Evolutionary conservation across 106 monocot species (phyloP).

Genomic region (Allium cepa): DNA sequence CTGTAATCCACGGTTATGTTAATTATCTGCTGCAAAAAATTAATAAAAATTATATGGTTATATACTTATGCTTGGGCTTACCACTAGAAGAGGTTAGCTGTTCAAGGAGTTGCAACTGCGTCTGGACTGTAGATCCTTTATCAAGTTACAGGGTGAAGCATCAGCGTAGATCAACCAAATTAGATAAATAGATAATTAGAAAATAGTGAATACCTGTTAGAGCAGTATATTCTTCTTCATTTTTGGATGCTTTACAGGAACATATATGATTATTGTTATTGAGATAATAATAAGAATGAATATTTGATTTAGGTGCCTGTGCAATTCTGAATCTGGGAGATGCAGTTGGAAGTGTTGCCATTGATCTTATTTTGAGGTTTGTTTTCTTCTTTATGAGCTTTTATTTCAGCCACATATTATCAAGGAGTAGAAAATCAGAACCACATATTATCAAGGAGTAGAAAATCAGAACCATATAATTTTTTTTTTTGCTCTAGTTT

Average conservation of each 20-base stretch:
- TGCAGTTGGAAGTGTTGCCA: constrained; percentile 13
- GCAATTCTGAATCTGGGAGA: constrained; percentile 2
- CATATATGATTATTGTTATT: too few species aligned
- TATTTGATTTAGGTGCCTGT: not conserved
- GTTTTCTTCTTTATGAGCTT: not conserved
- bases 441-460: constrained; percentile 2
- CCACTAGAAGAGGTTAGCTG: constrained; percentile 48
- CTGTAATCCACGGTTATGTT: constrained; percentile 7
- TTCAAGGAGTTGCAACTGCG: constrained; percentile 73
- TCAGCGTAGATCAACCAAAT: not conserved
- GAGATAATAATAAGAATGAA: not conserved
- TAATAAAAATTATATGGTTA: not conserved
- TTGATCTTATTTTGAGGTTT: constrained; percentile 3
- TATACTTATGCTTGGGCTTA: constrained; percentile 22
- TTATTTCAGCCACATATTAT: constrained; percentile 5
- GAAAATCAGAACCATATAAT: constrained; percentile 2
- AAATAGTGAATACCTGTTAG: constrained; percentile 2
- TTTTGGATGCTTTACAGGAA: constrained; percentile 7
- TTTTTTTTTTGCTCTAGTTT: not conserved
- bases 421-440: not conserved
- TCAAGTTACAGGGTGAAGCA: not conserved
- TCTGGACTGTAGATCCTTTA: constrained; percentile 55
- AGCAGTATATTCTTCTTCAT: not conserved
- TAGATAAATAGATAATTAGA: not conserved
- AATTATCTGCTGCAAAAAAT: not conserved